Conservation (phyloP, 495 filamentous ascomycete species). For the Penicillium pancosmium region DNA sequence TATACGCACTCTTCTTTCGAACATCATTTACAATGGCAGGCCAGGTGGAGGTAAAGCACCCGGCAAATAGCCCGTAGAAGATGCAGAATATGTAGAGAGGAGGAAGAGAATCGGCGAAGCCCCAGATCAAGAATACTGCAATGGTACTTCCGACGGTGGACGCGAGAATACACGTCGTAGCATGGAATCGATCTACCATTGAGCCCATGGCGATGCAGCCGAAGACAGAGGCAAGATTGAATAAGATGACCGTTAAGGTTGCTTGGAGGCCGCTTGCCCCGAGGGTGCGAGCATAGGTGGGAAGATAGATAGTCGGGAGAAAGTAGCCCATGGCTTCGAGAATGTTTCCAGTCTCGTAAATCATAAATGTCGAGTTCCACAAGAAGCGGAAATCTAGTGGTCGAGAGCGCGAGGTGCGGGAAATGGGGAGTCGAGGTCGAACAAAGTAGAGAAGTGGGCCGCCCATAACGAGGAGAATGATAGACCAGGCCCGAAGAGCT, state of each 20-base stretch:
- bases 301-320: constrained; percentile 62
- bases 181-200: constrained; percentile 57
- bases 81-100: constrained; percentile 61
- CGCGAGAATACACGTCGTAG: constrained; percentile 57
- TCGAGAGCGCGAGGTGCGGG: constrained; percentile 18
- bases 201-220: constrained; percentile 59
- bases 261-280: constrained; percentile 36
- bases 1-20: constrained; percentile 32
- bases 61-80: constrained; percentile 66
- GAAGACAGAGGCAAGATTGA: constrained; percentile 57
- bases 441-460: constrained; percentile 56
- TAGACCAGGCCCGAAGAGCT: constrained; percentile 51
- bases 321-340: constrained; percentile 63
- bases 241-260: constrained; percentile 49
- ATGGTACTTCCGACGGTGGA: constrained; percentile 56
- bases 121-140: constrained; percentile 68
- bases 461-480: constrained; percentile 46
- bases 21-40: constrained; percentile 58
- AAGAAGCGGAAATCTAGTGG: constrained; percentile 49
- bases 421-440: constrained; percentile 53
- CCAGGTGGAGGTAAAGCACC: constrained; percentile 59
- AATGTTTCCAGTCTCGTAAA: constrained; percentile 56
- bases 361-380: constrained; percentile 44
- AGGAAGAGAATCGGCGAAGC: constrained; percentile 52
- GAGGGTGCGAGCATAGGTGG: constrained; percentile 54